Conservation (phyloP, 768 basidiomycete genomes). For the Tricholoma saponaceum region DNA sequence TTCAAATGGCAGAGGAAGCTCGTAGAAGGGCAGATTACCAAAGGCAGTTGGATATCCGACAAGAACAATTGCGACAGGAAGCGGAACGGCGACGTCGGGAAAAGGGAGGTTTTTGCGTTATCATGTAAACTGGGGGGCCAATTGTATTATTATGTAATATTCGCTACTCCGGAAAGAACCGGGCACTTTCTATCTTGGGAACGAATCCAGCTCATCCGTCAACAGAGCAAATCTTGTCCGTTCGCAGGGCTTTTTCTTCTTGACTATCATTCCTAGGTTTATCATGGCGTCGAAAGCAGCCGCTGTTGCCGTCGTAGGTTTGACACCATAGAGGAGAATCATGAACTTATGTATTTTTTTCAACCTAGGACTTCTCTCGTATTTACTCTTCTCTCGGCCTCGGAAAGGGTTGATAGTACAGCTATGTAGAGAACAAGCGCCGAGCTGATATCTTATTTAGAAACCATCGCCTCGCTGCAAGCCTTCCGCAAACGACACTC, state of each 20-base stretch:
- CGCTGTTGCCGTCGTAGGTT: constrained; percentile 58
- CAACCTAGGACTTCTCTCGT: constrained; percentile 71
- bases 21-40: background rate
- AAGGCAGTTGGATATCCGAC: background rate
- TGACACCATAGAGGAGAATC: background rate
- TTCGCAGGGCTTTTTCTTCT: background rate
- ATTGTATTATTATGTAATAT: too few species aligned
- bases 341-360: constrained; percentile 5
- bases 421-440: background rate
- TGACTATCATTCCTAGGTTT: background rate
- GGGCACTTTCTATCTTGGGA: background rate
- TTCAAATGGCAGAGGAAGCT: background rate
- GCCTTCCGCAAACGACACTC: constrained; percentile 95
- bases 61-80: constrained; percentile 6
- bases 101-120: constrained; percentile 20
- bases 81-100: constrained; percentile 8
- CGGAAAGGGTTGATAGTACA: constrained; percentile 64
- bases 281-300: constrained; percentile 72
- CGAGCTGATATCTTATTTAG: constrained; percentile 32
- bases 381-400: constrained; percentile 80
- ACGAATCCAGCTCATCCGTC: background rate
- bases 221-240: too few species aligned
- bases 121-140: constrained; percentile 25
- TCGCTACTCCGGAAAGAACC: background rate
- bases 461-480: constrained; percentile 86